Evolutionary conservation across 139 green algal genomes (phyloP), one percentile per base, ranked within the genome.

Genomic region (Zygnema cylindricum): DNA sequence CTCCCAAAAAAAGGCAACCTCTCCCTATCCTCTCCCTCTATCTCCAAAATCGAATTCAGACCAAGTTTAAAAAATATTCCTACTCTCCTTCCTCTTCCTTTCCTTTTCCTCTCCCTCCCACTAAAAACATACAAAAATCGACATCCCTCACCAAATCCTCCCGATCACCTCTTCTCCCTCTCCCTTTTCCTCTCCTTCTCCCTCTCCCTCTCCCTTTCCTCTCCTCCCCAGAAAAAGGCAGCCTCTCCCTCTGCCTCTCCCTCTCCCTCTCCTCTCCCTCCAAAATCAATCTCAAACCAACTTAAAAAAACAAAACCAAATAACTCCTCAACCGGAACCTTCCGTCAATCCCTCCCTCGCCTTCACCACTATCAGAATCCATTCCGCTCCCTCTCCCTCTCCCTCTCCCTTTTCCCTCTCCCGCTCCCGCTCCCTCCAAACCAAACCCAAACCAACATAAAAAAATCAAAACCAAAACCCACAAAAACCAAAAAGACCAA

Each of bases 181-280:
- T 79, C 71, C 40, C 71, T 79, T 16, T 79, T 16, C 40, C 71
- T 79, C 71, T 79, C 71, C 40, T 16, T 79, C 7, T 79, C 71
- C 40, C 71, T 79, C 71, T 79, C 71, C 40, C 71, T 79, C 71
- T 79, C 71, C 40, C 71, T 79, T 49, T 11, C 16, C 49, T 16
- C 49, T 63, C 49, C 49, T 63, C 49, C 49, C 49, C 16, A n/a
- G n/a, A n/a, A n/a, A n/a, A n/a, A n/a, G n/a, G n/a, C 71, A 57
- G 7, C 40, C 71, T 11, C 11, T 79, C 71, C 40, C 71, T 79
- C 71, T 79, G 7, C 40, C 71, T 79, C 71, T 11, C 71, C 11
- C 71, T 79, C 71, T 11, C 71, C 16, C 49, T 63, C 49, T 16
- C 49, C 7, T 16, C 49, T 16, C 7, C 49, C 7, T 63, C 49